Evolutionary conservation across 2,329 filamentous ascomycete genomes (phyloP), one percentile per base, ranked within the genome.

Genomic region (Fusarium camptoceras): DNA sequence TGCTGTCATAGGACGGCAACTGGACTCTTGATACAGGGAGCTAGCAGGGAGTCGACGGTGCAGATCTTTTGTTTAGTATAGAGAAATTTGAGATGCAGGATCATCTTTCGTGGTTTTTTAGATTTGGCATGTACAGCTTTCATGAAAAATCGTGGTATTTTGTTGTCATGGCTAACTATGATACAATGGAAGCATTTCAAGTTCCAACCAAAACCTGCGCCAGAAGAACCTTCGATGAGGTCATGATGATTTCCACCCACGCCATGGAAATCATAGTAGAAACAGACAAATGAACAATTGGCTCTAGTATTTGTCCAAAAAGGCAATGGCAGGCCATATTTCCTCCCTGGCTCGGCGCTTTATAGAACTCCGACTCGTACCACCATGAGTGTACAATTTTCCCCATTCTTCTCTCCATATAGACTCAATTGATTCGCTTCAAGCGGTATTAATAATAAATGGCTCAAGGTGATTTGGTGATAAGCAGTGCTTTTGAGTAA

Each of bases 21-120:
- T 54, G 57, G 56, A 53, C 30, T 37, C 47, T 71, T 51, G 18
- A 25, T n/a, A 31, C 57, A 72, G 58, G 62, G 61, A 68, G 70
- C 59, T 60, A 73, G 73, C 59, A 62, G 67, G 70, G 71, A 70
- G 65, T 73, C 65, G 58, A 60, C 22, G 66, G 71, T 59, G 58
- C 34, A 68, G 55, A 56, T 72, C 58, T 44, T 56, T 70, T 57
- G 57, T 58, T 66, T 66, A 37, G 43, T 74, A 51, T 61, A 75
- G 59, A 64, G 62, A 20, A 58, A 65, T 68, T 51, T 57, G 14
- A 65, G 53, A 71, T 64, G 66, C 59, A 66, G 57, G 60, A 34
- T 42, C 59, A 53, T 66, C 61, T 56, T 61, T 41, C 15, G 24
- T 49, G 55, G 28, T 25, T 28, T 54, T 57, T 50, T 31, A 43